Evolutionary conservation across 495 filamentous ascomycete species (phyloP), one percentile per base, ranked within the genome.

Genomic region (Hypomontagnella submonticulosa): DNA sequence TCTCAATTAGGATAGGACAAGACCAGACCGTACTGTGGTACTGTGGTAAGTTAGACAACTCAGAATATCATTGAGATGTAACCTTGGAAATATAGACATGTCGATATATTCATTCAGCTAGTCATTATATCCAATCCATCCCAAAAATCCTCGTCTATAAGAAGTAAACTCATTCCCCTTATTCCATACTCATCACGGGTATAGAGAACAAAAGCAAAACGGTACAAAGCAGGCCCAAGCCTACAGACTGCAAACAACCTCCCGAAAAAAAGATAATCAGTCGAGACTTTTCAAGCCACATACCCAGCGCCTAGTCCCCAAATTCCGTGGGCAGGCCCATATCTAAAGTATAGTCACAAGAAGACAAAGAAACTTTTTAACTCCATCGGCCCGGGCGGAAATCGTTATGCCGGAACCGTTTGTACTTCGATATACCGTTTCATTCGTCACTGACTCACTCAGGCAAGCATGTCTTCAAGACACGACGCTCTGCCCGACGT

Each of bases 161-260:
- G 19, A 51, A 61, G 36, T 27, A 27, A 61, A 42, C 18, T 44
- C 37, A 43, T 16, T 30, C 34, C 46, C 54, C 48, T 42, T 44
- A 57, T 56, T 63, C 60, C 49, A 63, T 60, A 63, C 55, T 69
- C 66, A 47, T 60, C 49, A 60, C 32, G 55, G 66, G 66, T 63
- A 69, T 69, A 69, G 66, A 62, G 15, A 27, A 41, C 37, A 18
- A 47, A 47, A 47, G 37, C 9, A 13, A 40, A 52, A 8, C 5
- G 47, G 48, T 1, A 13, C 42, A 40, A 57, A 18, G 9, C 30
- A 63, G 20, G 41, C 9, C 51, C 13, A 61, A 41, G 34, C 33
- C 18, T 40, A 18, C n/a, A n/a, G n/a, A n/a, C 11, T 43, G 3
- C 12, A 43, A 8, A 13, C 12, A 18, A 43, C 6, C 11, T 43